Base-by-base conservation (phyloP, 306 rosid species). In the Cicer pinnatifidum region DNA sequence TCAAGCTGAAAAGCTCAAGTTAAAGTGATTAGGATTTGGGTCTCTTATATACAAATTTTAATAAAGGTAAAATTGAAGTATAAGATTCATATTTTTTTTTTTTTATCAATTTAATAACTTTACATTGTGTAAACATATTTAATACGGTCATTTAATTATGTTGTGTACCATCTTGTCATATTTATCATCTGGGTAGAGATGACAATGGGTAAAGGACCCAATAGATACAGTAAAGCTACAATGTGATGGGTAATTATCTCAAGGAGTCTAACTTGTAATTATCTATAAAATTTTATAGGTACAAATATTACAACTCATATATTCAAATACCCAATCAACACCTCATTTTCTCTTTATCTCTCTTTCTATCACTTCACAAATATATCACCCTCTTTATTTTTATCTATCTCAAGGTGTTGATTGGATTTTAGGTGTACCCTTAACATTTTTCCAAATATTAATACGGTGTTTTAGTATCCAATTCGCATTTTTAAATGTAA, bases 1-100 rank as follows among this genome's bases (percentile, higher is more conserved):
- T 81, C 75, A 82, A 16, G 81, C 85, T 40, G 85, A 81, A 78
- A 83, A 72, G 48, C 77, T 86, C 23, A 67, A 75, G 20, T 51
- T 83, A 6, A 81, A 83, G 71, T 74, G 73, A 78, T 68, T 53
- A 62, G 54, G 50, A 52, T 56, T 68, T 61, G 9, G 38, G 17
- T 51, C 73, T 68, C 67, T 60, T 61, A 17, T 41, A 43, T 9
- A 68, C 13, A 68, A 1, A 47, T 5, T 68, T 44, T 53, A 50
- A 64, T 38, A 39, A 43, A 15, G 61, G 40, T 39, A 39, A 65
- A 35, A n/a, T n/a, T 17, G 7, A 33, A 1, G 19, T 11, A 56
- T 3, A 19, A 41, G 67, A 67, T 73, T 72, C 69, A 16, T 8
- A 28, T 52, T 13, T 50, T 50, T 50, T 50, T 50, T 50, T 50